Conservation (phyloP, 2,329 filamentous ascomycete species). For the Epichloe elymi region DNA sequence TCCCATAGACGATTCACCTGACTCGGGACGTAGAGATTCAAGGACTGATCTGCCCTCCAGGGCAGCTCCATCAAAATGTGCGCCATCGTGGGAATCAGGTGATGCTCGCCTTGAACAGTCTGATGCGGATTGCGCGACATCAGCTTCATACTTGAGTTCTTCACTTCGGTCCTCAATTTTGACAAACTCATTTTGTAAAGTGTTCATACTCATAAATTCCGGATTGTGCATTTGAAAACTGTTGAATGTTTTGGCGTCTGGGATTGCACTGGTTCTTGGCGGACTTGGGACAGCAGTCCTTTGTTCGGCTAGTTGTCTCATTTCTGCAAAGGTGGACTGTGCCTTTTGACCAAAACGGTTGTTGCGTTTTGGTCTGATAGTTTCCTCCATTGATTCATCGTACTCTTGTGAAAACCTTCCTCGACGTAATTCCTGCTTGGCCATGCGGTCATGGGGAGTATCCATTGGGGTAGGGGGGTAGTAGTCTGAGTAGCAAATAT, state of each 20-base stretch:
- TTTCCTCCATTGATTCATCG: conserved; percentile 55
- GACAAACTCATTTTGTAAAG: conserved; percentile 30
- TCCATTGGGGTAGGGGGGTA: conserved; percentile 54
- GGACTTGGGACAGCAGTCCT: conserved; percentile 38
- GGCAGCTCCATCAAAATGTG: conserved; percentile 24
- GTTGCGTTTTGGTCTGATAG: conserved; percentile 42
- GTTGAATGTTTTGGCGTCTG: conserved; percentile 32
- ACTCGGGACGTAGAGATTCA: conserved; percentile 10
- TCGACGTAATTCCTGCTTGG: conserved; percentile 28
- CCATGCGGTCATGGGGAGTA: conserved; percentile 40
- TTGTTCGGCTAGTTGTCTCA: conserved; percentile 43
- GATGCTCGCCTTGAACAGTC: conserved; percentile 39
- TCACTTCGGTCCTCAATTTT: conserved; percentile 24
- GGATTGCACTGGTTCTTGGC: conserved; percentile 37
- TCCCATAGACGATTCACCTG: conserved; percentile 9
- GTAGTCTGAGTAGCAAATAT: conserved; percentile 31
- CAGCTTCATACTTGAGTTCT: conserved; percentile 18
- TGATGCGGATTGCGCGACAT: conserved; percentile 25
- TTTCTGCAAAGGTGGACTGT: conserved; percentile 43
- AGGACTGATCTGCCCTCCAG: conserved; percentile 32
- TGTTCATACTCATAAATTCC: conserved; percentile 44
- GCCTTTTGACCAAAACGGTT: conserved; percentile 29
- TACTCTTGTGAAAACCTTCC: conserved; percentile 46
- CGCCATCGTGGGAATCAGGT: conserved; percentile 23
- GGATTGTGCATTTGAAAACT: conserved; percentile 38